phyloP scores from a whole-genome alignment of 805 yeast genomes.

The Candida morakotiae region DNA sequence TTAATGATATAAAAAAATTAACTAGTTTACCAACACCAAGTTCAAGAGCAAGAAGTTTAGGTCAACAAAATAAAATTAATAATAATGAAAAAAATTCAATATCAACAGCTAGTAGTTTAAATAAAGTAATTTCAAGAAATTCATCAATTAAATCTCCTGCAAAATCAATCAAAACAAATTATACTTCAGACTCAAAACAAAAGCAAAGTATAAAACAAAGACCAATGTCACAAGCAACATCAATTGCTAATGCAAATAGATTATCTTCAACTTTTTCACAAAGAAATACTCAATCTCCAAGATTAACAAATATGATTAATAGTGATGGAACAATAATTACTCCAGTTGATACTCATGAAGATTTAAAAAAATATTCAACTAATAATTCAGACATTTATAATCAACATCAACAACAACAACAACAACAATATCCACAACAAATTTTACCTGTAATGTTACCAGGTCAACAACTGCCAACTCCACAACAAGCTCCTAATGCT shows the following conservation, averaged over 20 bases:
- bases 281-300: conserved; percentile 31
- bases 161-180: conserved; percentile 1
- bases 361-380: conserved; percentile 6
- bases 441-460: background rate
- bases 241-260: conserved; percentile 20
- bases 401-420: conserved; percentile 5
- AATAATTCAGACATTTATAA: conserved; percentile 2
- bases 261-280: conserved; percentile 37
- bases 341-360: conserved; percentile 26
- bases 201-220: conserved; percentile 14
- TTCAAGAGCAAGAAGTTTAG: conserved; percentile 46
- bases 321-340: conserved; percentile 44
- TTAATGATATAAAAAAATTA: conserved; percentile 65
- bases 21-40: conserved; percentile 60
- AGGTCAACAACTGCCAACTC: conserved; percentile 7
- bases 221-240: conserved; percentile 20
- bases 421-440: conserved; percentile 8
- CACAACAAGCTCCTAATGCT: background rate
- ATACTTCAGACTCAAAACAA: conserved; percentile 6
- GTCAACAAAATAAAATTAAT: conserved; percentile 10
- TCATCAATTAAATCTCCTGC: conserved; percentile 5
- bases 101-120: conserved; percentile 3
- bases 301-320: conserved; percentile 37
- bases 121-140: conserved; percentile 3
- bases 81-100: background rate